Conservation (phyloP, 2,329 filamentous ascomycete species). For the Hysterium pulicare region DNA sequence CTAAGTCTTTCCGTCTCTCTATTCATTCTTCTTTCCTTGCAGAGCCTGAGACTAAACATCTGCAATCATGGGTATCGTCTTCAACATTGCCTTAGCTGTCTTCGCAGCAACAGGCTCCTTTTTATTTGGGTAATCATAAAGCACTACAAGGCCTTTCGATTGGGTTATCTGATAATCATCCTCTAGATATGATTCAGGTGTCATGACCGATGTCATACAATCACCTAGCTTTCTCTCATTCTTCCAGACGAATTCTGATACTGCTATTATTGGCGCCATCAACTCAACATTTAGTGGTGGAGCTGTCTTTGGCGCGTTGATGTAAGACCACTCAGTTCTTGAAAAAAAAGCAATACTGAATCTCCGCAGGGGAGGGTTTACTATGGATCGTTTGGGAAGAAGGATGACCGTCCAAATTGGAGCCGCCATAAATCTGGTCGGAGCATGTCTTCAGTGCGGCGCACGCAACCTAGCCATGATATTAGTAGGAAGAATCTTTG, state of each 20-base stretch:
- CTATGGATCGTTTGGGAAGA: slow-evolving; percentile 61
- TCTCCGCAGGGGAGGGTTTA: slow-evolving; percentile 45
- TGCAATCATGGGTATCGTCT: slow-evolving; percentile 42
- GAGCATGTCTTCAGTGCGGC: slow-evolving; percentile 57
- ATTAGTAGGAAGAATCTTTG: slow-evolving; percentile 57
- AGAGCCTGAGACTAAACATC: too few species aligned
- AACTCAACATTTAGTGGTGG: slow-evolving; percentile 61
- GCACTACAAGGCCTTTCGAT: too few species aligned
- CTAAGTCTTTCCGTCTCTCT: too few species aligned
- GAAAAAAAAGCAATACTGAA: background rate
- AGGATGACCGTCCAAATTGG: slow-evolving; percentile 59
- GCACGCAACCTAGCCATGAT: slow-evolving; percentile 57
- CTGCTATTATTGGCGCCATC: slow-evolving; percentile 58
- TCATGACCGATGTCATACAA: slow-evolving; percentile 53
- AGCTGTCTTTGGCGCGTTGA: slow-evolving; percentile 54
- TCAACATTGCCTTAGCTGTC: slow-evolving; percentile 42
- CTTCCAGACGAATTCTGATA: slow-evolving; percentile 52
- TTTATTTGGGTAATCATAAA: too few species aligned
- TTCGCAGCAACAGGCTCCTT: slow-evolving; percentile 45
- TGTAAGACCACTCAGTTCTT: slow-evolving; percentile 21
- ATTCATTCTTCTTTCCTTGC: too few species aligned
- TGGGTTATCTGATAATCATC: too few species aligned
- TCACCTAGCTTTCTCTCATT: slow-evolving; percentile 55
- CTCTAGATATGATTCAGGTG: slow-evolving; percentile 38
- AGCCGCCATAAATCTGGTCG: slow-evolving; percentile 56